These are phyloP conservation scores for Termitomyces bulborhizus DNA, from an alignment of 768 basidiomycete genomes.

Conservation along the genomic window DNA sequence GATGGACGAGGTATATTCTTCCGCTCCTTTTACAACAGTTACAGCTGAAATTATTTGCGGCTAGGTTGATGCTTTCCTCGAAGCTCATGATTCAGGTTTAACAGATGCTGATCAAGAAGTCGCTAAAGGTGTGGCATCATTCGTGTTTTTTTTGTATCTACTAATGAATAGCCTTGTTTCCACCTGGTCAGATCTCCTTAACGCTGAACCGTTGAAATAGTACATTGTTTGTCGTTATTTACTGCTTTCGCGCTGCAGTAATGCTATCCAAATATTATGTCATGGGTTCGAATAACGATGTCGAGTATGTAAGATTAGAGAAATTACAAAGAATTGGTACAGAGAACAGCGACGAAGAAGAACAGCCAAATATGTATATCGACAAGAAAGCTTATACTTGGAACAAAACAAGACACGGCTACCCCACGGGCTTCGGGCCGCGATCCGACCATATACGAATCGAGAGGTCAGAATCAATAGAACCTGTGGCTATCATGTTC, in stretches of 20 bases:
- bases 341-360: not conserved
- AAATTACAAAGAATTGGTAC: slow-evolving; percentile 3
- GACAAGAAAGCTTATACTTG: not conserved
- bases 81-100: slow-evolving; percentile 85
- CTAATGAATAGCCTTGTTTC: not conserved
- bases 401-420: not conserved
- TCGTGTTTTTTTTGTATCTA: not conserved
- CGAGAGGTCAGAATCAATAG: slow-evolving; percentile 76
- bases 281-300: not conserved
- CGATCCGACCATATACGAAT: slow-evolving; percentile 82
- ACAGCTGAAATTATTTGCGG: not conserved
- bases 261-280: slow-evolving; percentile 3
- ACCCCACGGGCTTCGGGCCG: slow-evolving; percentile 18
- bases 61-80: slow-evolving; percentile 89
- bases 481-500: slow-evolving; percentile 85
- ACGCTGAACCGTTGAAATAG: slow-evolving; percentile 24
- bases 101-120: slow-evolving; percentile 74
- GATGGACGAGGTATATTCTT: slow-evolving; percentile 69
- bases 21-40: not conserved
- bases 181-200: slow-evolving; percentile 17
- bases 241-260: slow-evolving; percentile 1
- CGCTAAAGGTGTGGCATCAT: slow-evolving; percentile 53
- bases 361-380: not conserved
- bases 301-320: not conserved
- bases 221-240: slow-evolving; percentile 1